Evolutionary conservation across 208 protist genomes (phyloP), one percentile per base, ranked within the genome.

Genomic region (Trypanosoma rangeli): DNA sequence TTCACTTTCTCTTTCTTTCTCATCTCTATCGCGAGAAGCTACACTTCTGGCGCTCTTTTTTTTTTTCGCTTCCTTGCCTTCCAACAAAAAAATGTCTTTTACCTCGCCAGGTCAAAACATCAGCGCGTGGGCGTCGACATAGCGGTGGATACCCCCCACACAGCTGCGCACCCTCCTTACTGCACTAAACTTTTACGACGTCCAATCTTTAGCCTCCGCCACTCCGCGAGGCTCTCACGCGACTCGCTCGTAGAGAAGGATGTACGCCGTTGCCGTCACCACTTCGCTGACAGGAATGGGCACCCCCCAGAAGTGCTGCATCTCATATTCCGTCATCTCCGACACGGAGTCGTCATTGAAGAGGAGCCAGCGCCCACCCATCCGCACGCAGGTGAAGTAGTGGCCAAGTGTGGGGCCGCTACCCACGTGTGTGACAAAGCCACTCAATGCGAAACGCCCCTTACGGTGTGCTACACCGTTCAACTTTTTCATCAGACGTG

Each of bases 361-460:
- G n/a, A 85, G 67, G 26, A 85, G 73, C 93, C 94, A 98, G 49
- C 89, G 79, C 29, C 71, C 78, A 26, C 81, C 82, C 62, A 89
- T 87, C 24, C 88, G 86, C 12, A 95, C 82, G 55, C 94, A 92
- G n/a, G 87, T 91, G 63, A 96, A 89, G 78, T 98, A 98, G 71
- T 98, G 94, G 5, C 94, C 94, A 24, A 80, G 58, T 64, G 85
- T 89, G 3, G 91, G 87, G 9, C 86, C 87, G 42, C 85, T 76
- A 18, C 94, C 94, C 28, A 92, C 33, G 74, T 98, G 94, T 16
- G 93, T 82, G 4, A 98, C 91, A 57, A 97, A 94, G 26, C 90
- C 94, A 28, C 82, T 92, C 48, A 98, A 78, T 52, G 80, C 78
- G 63, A 93, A 98, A 50, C 87, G 85, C 18, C 83, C 84, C 75